Evolutionary conservation across 306 rosid genomes (phyloP).

Genomic region (Dryas alaskensis): DNA sequence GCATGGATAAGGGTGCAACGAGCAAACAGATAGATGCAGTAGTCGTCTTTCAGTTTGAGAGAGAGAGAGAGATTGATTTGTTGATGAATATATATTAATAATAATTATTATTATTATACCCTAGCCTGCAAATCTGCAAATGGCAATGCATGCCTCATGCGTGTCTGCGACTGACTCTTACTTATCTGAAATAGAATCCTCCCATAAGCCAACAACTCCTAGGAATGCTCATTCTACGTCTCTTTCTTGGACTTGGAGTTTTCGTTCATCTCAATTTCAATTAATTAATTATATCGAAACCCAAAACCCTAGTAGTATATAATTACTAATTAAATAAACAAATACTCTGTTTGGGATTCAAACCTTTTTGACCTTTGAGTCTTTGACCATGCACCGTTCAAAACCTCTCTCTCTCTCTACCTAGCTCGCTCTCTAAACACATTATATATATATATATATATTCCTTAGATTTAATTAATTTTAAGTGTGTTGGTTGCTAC

Average conservation of each 20-base stretch:
- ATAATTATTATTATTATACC: no score
- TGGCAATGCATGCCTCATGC: constrained; percentile 6
- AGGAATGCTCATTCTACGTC: constrained; percentile 65
- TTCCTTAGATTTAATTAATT: background rate
- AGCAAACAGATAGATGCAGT: no score
- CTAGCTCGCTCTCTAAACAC: background rate
- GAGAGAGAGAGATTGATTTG: no score
- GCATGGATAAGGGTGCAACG: no score
- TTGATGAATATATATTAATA: no score
- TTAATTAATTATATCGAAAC: constrained; percentile 25
- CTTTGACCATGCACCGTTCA: constrained; percentile 33
- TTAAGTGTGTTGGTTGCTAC: background rate
- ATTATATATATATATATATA: no score
- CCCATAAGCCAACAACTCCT: constrained; percentile 50
- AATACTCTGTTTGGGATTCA: constrained; percentile 54
- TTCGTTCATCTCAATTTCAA: constrained; percentile 23
- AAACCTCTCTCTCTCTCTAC: background rate
- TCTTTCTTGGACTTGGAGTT: constrained; percentile 25
- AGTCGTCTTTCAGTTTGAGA: no score
- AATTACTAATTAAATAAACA: no score
- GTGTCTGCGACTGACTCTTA: constrained; percentile 34
- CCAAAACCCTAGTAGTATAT: constrained; percentile 46
- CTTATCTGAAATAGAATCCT: constrained; percentile 53
- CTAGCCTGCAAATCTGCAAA: no score
- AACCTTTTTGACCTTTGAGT: constrained; percentile 60